Evolutionary conservation across 139 green algal species (phyloP).

Genomic region (Mesotaenium endlicherianum): DNA sequence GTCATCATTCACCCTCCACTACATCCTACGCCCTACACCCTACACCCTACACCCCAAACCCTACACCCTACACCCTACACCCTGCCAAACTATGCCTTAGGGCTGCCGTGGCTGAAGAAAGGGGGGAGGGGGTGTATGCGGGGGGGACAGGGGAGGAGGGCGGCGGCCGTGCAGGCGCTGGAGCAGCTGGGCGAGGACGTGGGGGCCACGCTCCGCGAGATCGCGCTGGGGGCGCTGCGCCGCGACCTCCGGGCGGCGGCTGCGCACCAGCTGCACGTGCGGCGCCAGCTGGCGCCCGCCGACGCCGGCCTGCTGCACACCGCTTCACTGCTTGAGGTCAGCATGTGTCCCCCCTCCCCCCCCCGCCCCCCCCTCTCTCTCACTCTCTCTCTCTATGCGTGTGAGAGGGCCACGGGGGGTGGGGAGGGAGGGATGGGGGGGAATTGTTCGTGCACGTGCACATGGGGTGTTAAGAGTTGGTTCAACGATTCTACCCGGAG

Average conservation of each 20-base stretch:
- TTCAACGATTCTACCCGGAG: too few relatives aligned
- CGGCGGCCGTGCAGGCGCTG: slow-evolving; percentile 3
- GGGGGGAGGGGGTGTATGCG: not conserved
- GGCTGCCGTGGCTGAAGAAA: too few relatives aligned
- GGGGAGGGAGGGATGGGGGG: too few relatives aligned
- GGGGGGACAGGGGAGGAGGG: not conserved
- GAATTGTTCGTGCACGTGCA: too few relatives aligned
- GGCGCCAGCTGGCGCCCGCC: not conserved
- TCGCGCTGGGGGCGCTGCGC: not conserved
- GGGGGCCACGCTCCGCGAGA: slow-evolving; percentile 3
- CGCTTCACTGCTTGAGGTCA: not conserved
- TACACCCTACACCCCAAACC: too few relatives aligned
- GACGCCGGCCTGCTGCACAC: slow-evolving; percentile 7
- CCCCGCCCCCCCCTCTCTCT: not conserved
- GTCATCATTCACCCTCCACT: too few relatives aligned
- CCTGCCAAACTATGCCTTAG: too few relatives aligned
- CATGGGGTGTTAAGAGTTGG: too few relatives aligned
- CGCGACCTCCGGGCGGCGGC: slow-evolving; percentile 8
- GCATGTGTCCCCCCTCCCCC: not conserved
- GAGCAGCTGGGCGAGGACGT: slow-evolving; percentile 21
- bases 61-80: too few relatives aligned
- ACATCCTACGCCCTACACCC: too few relatives aligned
- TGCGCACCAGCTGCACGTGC: slow-evolving; percentile 7
- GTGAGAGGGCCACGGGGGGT: too few relatives aligned
- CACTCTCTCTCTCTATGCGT: not conserved